These are phyloP conservation scores for Penicillium sp. DNA, from an alignment of 2,329 filamentous ascomycete species.

Conservation along the genomic window DNA sequence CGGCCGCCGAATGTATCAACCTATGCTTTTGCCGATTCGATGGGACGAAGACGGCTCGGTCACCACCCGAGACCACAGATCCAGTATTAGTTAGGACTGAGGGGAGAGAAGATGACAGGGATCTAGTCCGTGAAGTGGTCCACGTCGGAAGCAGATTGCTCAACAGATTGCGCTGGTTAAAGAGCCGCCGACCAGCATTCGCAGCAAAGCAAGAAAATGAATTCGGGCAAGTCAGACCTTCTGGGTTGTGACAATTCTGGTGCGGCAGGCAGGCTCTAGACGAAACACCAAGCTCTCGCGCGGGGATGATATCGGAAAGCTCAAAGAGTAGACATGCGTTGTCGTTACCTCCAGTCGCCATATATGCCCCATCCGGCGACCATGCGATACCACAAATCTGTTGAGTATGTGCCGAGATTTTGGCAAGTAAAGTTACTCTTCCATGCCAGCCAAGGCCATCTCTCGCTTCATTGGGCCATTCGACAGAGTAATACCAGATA, in stretches of 20 bases:
- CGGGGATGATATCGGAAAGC: constrained; percentile 58
- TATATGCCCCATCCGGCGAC: constrained; percentile 74
- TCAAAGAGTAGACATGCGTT: constrained; percentile 86
- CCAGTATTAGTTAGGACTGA: constrained; percentile 33
- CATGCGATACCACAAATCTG: constrained; percentile 94
- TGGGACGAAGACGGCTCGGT: constrained; percentile 55
- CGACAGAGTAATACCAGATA: constrained; percentile 86
- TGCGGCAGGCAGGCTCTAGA: constrained; percentile 17
- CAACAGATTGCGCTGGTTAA: constrained; percentile 29
- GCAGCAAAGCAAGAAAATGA: constrained; percentile 30
- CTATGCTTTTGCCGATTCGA: constrained; percentile 68
- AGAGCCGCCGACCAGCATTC: constrained; percentile 26
- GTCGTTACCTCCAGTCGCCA: constrained; percentile 92
- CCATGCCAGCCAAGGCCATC: constrained; percentile 78
- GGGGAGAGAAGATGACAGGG: constrained; percentile 28
- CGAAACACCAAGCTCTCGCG: constrained; percentile 20
- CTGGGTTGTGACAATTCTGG: constrained; percentile 16
- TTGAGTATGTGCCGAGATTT: constrained; percentile 79
- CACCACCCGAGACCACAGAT: constrained; percentile 36
- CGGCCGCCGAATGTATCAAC: constrained; percentile 81
- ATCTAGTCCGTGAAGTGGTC: constrained; percentile 25
- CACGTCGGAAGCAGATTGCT: constrained; percentile 35
- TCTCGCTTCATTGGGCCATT: constrained; percentile 71
- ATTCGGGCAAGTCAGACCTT: constrained; percentile 21
- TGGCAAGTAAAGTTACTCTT: constrained; percentile 75